These are phyloP conservation scores for Diospyros lotus DNA, from an alignment of 148 eudicot species.

Conservation along the genomic window DNA sequence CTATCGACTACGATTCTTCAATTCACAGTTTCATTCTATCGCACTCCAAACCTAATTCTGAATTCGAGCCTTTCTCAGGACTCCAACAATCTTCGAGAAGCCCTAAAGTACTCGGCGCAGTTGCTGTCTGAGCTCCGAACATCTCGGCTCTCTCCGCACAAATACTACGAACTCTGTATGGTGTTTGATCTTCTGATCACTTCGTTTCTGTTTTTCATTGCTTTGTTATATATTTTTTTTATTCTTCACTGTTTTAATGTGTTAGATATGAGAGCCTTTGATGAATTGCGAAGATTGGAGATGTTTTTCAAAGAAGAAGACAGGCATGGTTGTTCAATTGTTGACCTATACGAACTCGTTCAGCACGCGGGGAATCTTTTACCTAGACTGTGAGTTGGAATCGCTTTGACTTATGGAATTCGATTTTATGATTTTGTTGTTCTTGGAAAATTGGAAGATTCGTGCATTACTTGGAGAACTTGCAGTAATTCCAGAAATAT, in stretches of 20 bases:
- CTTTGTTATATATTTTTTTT: not conserved
- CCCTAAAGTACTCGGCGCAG: slow-evolving; percentile 76
- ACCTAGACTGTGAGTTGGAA: slow-evolving; percentile 78
- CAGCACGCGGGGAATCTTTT: slow-evolving; percentile 96
- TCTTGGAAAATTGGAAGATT: not conserved
- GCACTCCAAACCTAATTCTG: not conserved
- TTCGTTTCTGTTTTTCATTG: not conserved
- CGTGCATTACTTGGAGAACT: not conserved
- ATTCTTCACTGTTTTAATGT: slow-evolving; percentile 12
- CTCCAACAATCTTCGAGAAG: slow-evolving; percentile 79
- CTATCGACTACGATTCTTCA: not conserved
- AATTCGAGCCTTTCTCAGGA: slow-evolving; percentile 45
- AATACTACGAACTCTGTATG: slow-evolving; percentile 87
- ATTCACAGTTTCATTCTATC: not conserved
- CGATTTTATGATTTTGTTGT: not conserved
- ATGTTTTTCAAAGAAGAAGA: slow-evolving; percentile 85
- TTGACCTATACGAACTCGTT: slow-evolving; percentile 86
- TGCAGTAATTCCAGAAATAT: not conserved
- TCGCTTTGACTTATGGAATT: not conserved
- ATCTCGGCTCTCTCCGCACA: slow-evolving; percentile 87
- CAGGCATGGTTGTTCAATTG: slow-evolving; percentile 76
- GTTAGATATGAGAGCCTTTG: slow-evolving; percentile 94
- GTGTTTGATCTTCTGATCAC: not conserved
- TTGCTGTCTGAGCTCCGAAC: slow-evolving; percentile 95
- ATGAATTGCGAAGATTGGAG: slow-evolving; percentile 82